phyloP scores from a whole-genome alignment of 257 asterid species.

The Eucommia ulmoides region DNA sequence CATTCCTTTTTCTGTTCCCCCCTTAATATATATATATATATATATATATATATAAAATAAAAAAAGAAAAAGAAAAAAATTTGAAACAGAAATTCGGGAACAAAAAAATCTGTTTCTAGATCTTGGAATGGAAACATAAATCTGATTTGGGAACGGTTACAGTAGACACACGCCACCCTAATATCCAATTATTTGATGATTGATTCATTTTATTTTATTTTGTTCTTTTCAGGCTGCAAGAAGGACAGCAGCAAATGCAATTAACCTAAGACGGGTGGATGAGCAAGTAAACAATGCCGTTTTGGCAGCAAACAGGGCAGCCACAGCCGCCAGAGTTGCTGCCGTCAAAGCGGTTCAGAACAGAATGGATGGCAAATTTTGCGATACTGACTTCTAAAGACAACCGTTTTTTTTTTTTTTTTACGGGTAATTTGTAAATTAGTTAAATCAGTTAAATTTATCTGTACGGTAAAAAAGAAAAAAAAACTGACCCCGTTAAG shows the following conservation, averaged over 20 bases:
- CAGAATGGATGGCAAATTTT: constrained; percentile 19
- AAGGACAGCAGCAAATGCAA: constrained; percentile 55
- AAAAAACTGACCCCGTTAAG: constrained; percentile 29
- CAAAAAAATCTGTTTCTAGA: no score
- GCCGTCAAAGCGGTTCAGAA: constrained; percentile 91
- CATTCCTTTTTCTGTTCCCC: no score
- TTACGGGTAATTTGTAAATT: constrained; percentile 9
- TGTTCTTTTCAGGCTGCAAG: constrained; percentile 73
- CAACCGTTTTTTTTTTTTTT: no score
- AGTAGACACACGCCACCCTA: no score
- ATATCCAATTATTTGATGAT: no score
- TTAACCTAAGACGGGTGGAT: constrained; percentile 35
- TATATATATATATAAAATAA: no score
- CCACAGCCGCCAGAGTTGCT: constrained; percentile 89
- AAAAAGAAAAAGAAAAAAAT: no score
- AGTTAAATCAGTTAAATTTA: constrained; percentile 20
- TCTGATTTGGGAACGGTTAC: no score
- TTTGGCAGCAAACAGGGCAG: constrained; percentile 68
- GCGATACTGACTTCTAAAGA: constrained; percentile 30
- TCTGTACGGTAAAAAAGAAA: constrained; percentile 6
- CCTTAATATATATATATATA: no score
- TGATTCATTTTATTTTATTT: no score
- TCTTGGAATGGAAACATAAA: no score
- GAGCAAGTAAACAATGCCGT: constrained; percentile 74
- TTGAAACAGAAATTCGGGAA: no score